These are phyloP conservation scores for Solanum corneliomulleri DNA, from an alignment of 257 asterid species.

Conservation along the genomic window DNA sequence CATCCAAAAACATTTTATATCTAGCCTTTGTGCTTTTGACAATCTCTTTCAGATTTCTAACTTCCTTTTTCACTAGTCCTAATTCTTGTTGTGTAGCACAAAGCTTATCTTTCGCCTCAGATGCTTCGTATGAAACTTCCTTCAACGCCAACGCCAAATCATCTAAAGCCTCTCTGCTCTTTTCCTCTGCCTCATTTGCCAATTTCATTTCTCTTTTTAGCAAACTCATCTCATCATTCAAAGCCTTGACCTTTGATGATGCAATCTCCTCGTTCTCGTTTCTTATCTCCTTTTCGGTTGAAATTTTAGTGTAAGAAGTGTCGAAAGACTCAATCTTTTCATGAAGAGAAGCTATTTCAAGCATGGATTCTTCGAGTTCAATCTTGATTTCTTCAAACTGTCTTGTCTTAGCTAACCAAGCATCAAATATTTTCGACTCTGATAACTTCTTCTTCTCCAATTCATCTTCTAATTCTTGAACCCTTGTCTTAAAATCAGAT, in stretches of 20 bases:
- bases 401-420: conserved; percentile 18
- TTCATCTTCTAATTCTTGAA: conserved; percentile 47
- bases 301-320: not conserved
- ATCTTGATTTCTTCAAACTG: conserved; percentile 36
- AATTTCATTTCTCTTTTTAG: conserved; percentile 40
- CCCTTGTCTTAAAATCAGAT: conserved; percentile 12
- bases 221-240: conserved; percentile 23
- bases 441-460: conserved; percentile 17
- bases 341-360: conserved; percentile 25
- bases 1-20: conserved; percentile 20
- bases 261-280: conserved; percentile 14
- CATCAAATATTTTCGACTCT: conserved; percentile 28
- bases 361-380: conserved; percentile 43
- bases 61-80: conserved; percentile 9
- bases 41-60: conserved; percentile 25
- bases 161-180: conserved; percentile 68
- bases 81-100: not conserved
- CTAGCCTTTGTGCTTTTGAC: conserved; percentile 17
- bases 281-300: not conserved
- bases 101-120: conserved; percentile 15
- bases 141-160: conserved; percentile 57
- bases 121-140: conserved; percentile 65
- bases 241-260: not conserved
- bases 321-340: conserved; percentile 17
- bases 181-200: conserved; percentile 13